Evolutionary conservation across 2,329 filamentous ascomycete species (phyloP), one percentile per base, ranked within the genome.

Genomic region (Pseudopyrenochaeta lycopersici): DNA sequence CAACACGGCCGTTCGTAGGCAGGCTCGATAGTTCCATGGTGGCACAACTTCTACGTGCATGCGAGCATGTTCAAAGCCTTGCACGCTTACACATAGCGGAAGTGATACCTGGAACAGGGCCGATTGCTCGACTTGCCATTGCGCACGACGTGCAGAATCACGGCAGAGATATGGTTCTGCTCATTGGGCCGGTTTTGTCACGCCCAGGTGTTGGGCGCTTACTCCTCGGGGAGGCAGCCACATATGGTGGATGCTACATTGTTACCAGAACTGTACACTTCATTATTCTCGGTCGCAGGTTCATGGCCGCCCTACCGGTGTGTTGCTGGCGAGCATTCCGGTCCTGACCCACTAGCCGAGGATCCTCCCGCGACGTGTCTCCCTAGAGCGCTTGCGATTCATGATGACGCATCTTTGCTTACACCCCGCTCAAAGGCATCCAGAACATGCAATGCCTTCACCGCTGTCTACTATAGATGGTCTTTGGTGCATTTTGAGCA

Each of bases 291-390:
- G 27, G 36, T 32, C 12, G 20, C 23, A 27, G 23, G 4, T 27
- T 27, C 23, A 17, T 46, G 36, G 30, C 23, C 44, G 40, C 15
- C 15, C 17, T 38, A 46, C 45, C 45, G 41, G 41, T 46, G 47
- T 32, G 48, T 51, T 56, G 60, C 52, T 61, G 57, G 60, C 58
- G 54, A 21, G 44, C 31, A 33, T 31, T 33, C 18, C 33, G 57
- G 41, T 50, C 38, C 31, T 21, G 54, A 54, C 49, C 57, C 54
- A 59, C 57, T 49, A 48, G 41, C 52, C 52, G 49, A 36, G 42
- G 50, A 46, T 48, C 57, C 60, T 49, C 47, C n/a, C 49, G 54
- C 60, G 49, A 60, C 60, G 60, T 63, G 60, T 60, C 54, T 56
- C 49, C 44, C 30, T 51, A 52, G 41, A 43, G 45, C 35, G 46